Conservation (phyloP, 2,329 filamentous ascomycete genomes). For the Microcera coccophila region DNA sequence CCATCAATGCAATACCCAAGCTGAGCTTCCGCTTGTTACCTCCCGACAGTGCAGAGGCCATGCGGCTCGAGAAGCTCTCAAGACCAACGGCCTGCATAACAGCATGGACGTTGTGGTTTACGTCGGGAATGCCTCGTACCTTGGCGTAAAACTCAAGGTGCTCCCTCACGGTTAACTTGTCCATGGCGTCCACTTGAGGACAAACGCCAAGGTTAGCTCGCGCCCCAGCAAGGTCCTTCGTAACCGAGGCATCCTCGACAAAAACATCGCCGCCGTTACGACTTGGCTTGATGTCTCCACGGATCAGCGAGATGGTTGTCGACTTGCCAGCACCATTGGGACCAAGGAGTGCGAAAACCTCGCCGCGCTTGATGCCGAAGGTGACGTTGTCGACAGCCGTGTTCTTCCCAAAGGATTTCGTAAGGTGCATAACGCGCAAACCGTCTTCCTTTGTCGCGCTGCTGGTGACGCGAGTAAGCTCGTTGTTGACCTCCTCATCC, state of each 20-base stretch:
- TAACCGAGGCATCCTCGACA: conserved; percentile 73
- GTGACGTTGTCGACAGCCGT: conserved; percentile 84
- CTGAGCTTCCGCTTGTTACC: conserved; percentile 93
- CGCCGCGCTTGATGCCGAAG: conserved; percentile 73
- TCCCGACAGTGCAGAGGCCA: conserved; percentile 76
- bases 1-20: conserved; percentile 86
- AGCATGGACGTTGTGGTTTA: conserved; percentile 72
- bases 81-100: conserved; percentile 81
- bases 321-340: conserved; percentile 91
- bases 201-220: conserved; percentile 83
- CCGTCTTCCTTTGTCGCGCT: conserved; percentile 49
- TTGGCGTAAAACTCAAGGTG: conserved; percentile 85
- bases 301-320: conserved; percentile 82
- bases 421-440: conserved; percentile 74
- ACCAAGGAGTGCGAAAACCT: conserved; percentile 85
- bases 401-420: conserved; percentile 72
- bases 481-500: conserved; percentile 61
- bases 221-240: conserved; percentile 66
- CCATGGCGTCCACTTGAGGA: conserved; percentile 83
- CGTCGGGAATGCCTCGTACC: conserved; percentile 70
- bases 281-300: conserved; percentile 78
- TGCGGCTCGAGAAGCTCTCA: conserved; percentile 63
- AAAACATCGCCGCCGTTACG: conserved; percentile 71
- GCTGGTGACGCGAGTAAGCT: conserved; percentile 57
- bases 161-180: conserved; percentile 84